These are phyloP conservation scores for Elsinoe ampelina DNA, from an alignment of 2,329 filamentous ascomycete species.

Conservation along the genomic window DNA sequence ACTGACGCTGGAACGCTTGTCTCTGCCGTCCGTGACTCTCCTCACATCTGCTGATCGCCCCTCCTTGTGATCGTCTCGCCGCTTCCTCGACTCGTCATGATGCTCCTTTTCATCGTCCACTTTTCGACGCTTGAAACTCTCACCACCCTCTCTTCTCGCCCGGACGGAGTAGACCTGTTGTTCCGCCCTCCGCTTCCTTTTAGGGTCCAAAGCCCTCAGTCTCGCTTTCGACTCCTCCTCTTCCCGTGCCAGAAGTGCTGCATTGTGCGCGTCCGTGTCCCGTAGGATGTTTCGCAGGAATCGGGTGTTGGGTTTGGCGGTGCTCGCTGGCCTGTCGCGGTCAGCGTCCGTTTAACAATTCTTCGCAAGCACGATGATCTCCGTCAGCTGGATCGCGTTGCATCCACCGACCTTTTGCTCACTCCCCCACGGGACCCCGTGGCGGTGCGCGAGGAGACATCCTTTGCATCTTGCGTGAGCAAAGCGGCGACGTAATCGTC, in stretches of 20 bases:
- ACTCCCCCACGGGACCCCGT: slow-evolving; percentile 63
- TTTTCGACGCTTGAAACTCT: slow-evolving; percentile 34
- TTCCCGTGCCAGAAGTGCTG: slow-evolving; percentile 74
- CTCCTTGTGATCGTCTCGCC: background rate
- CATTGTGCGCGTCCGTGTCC: slow-evolving; percentile 82
- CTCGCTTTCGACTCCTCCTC: slow-evolving; percentile 66
- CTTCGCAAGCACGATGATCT: no score
- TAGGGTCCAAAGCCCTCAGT: slow-evolving; percentile 46
- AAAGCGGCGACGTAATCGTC: slow-evolving; percentile 74
- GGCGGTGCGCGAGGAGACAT: slow-evolving; percentile 63
- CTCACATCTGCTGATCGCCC: background rate
- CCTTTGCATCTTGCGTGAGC: slow-evolving; percentile 69
- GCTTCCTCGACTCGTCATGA: background rate
- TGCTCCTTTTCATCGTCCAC: background rate
- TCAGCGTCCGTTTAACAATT: no score
- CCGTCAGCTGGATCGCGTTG: slow-evolving; percentile 16
- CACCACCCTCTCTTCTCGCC: slow-evolving; percentile 35
- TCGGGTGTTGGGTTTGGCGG: slow-evolving; percentile 78
- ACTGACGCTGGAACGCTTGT: no score
- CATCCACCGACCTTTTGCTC: slow-evolving; percentile 38
- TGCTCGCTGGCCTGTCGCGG: background rate
- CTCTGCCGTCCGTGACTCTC: no score
- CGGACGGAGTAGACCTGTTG: slow-evolving; percentile 16
- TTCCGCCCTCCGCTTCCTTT: slow-evolving; percentile 19
- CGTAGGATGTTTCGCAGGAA: slow-evolving; percentile 84